These are phyloP conservation scores for Phytophthora boehmeriae DNA, from an alignment of 352 stramenopile genomes.

Conservation along the genomic window DNA sequence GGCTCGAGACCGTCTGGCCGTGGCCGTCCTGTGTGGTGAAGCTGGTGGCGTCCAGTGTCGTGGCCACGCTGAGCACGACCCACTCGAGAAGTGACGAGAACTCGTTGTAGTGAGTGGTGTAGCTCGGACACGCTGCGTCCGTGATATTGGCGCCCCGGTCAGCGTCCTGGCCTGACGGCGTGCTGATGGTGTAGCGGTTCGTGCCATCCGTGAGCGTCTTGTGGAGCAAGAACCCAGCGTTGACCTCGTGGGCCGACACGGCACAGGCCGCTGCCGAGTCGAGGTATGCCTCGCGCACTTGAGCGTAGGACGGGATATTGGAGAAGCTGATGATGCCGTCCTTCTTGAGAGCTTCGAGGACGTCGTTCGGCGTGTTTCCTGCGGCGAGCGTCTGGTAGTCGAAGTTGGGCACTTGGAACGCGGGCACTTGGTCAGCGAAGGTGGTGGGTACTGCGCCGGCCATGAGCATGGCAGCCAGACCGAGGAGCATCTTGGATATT, in stretches of 20 bases:
- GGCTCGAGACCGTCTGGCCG: slow-evolving; percentile 36
- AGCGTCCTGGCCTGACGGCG: slow-evolving; percentile 45
- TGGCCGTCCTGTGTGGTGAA: slow-evolving; percentile 55
- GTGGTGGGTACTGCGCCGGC: slow-evolving; percentile 14
- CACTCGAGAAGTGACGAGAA: slow-evolving; percentile 55
- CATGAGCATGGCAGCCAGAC: slow-evolving; percentile 19
- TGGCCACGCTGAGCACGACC: slow-evolving; percentile 50
- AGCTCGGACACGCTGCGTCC: slow-evolving; percentile 44
- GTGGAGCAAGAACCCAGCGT: slow-evolving; percentile 50
- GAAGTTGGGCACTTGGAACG: slow-evolving; percentile 59
- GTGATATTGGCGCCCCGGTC: slow-evolving; percentile 33
- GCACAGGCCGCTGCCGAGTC: slow-evolving; percentile 53
- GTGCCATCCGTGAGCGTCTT: slow-evolving; percentile 72
- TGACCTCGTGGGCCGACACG: slow-evolving; percentile 33
- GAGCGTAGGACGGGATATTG: slow-evolving; percentile 62
- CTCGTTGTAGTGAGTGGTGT: slow-evolving; percentile 39
- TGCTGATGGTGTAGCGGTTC: slow-evolving; percentile 76
- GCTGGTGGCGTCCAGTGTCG: slow-evolving; percentile 45
- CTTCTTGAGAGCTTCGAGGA: slow-evolving; percentile 60
- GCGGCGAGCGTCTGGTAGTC: slow-evolving; percentile 51
- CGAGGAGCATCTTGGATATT: slow-evolving; percentile 29
- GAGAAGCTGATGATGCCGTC: slow-evolving; percentile 73
- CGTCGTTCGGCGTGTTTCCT: slow-evolving; percentile 34
- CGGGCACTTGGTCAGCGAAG: slow-evolving; percentile 31
- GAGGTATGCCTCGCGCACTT: slow-evolving; percentile 52